phyloP scores from a whole-genome alignment of 306 rosid species.

The Astragalus glycyphyllos region DNA sequence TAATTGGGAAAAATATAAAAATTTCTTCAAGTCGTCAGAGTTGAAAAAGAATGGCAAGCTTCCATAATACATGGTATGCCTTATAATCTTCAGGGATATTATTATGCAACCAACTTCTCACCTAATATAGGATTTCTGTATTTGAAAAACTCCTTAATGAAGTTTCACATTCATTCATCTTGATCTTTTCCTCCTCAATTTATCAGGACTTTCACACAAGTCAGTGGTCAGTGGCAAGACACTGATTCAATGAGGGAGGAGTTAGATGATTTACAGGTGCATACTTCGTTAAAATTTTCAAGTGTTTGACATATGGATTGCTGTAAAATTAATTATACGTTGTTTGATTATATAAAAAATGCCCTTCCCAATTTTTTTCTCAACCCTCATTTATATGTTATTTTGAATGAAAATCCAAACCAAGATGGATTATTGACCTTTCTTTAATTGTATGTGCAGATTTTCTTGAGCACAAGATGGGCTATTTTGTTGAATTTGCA shows the following conservation, averaged over 20 bases:
- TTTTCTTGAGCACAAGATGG: slow-evolving; percentile 98
- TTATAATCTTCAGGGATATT: slow-evolving; percentile 3
- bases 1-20: slow-evolving; percentile 7
- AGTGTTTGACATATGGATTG: slow-evolving; percentile 20
- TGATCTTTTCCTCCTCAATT: slow-evolving; percentile 22
- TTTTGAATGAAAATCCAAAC: slow-evolving; percentile 25
- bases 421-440: slow-evolving; percentile 28
- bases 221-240: slow-evolving; percentile 98
- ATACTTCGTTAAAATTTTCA: slow-evolving; percentile 36
- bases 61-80: slow-evolving; percentile 4
- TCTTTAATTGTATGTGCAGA: slow-evolving; percentile 60
- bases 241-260: slow-evolving; percentile 98
- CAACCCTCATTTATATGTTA: not conserved
- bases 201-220: slow-evolving; percentile 97
- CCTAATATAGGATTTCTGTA: slow-evolving; percentile 16
- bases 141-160: slow-evolving; percentile 30
- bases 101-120: slow-evolving; percentile 1
- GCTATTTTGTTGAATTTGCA: slow-evolving; percentile 96
- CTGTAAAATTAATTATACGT: slow-evolving; percentile 34
- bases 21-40: not conserved
- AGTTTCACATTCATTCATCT: slow-evolving; percentile 35
- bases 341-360: slow-evolving; percentile 5
- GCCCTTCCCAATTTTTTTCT: not conserved
- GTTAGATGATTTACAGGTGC: slow-evolving; percentile 92
- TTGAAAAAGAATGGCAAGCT: slow-evolving; percentile 1